Percentiles rank a stretch among this genome's conserved stretches.
Evolutionary conservation across 805 yeast genomes (phyloP).

Genomic region (Ogataea ganodermae): DNA sequence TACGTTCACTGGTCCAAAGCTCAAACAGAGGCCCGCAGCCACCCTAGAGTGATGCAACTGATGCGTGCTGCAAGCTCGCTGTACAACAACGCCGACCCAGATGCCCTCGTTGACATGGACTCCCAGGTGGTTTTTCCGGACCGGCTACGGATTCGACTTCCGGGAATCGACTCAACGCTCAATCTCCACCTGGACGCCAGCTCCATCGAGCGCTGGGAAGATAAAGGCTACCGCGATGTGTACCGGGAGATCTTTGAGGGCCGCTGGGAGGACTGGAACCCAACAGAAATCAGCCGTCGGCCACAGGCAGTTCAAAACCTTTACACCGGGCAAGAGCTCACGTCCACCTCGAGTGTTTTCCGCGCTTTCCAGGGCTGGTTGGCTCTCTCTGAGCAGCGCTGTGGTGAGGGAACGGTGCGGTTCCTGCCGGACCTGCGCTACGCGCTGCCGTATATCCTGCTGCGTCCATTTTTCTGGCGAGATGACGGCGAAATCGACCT

Average conservation of each 20-base stretch:
- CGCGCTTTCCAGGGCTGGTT: constrained; percentile 50
- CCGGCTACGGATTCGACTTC: constrained; percentile 41
- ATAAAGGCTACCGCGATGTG: constrained; percentile 37
- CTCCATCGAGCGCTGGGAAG: constrained; percentile 49
- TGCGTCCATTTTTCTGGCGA: constrained; percentile 42
- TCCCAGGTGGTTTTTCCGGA: constrained; percentile 43
- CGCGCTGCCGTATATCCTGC: constrained; percentile 41
- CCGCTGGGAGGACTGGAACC: constrained; percentile 45
- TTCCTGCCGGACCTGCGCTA: constrained; percentile 40
- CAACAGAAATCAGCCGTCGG: constrained; percentile 39
- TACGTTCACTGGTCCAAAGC: constrained; percentile 43
- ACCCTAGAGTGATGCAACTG: constrained; percentile 36
- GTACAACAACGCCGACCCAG: constrained; percentile 23
- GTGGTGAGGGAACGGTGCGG: constrained; percentile 42
- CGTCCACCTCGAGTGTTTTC: constrained; percentile 23
- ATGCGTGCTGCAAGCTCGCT: constrained; percentile 21
- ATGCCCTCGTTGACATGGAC: constrained; percentile 32
- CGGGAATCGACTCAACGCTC: constrained; percentile 39
- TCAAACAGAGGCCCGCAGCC: constrained; percentile 41
- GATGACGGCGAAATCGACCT: constrained; percentile 34
- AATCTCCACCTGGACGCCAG: constrained; percentile 45
- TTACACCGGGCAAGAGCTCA: constrained; percentile 27
- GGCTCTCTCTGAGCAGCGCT: constrained; percentile 37
- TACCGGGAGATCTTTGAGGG: constrained; percentile 42
- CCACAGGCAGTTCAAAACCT: constrained; percentile 37